Evolutionary conservation across 164 flowering plant species (phyloP).

Genomic region (Annona cherimola): DNA sequence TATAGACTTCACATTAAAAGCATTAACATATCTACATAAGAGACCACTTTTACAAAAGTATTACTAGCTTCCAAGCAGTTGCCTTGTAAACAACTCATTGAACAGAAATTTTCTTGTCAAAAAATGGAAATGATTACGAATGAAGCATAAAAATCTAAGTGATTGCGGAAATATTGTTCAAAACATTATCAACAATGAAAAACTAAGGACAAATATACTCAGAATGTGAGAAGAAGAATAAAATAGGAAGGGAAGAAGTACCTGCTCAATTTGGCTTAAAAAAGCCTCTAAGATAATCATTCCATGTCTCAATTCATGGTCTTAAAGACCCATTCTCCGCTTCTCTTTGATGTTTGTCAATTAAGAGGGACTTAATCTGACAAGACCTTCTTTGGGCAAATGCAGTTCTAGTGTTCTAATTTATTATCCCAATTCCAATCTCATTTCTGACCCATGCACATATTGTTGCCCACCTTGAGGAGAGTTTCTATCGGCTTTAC

Average conservation of each 20-base stretch:
- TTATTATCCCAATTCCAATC: too few relatives aligned
- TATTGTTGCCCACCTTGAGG: too few relatives aligned
- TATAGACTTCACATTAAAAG: neutral
- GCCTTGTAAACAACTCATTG: neutral
- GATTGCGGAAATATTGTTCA: too few relatives aligned
- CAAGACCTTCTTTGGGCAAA: neutral
- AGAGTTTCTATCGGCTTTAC: too few relatives aligned
- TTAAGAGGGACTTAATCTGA: slow-evolving; percentile 37
- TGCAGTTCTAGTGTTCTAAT: too few relatives aligned
- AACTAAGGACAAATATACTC: neutral
- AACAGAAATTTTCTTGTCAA: neutral
- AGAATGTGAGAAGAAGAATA: neutral
- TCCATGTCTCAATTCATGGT: slow-evolving; percentile 41
- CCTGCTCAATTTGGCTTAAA: slow-evolving; percentile 51
- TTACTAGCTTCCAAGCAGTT: neutral
- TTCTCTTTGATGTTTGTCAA: slow-evolving; percentile 37
- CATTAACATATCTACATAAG: too few relatives aligned
- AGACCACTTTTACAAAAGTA: neutral
- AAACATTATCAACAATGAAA: too few relatives aligned
- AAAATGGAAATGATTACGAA: too few relatives aligned
- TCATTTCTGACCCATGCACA: too few relatives aligned
- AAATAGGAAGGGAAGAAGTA: slow-evolving; percentile 7
- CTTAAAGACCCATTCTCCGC: slow-evolving; percentile 27
- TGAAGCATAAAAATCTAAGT: neutral
- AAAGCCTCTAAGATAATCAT: slow-evolving; percentile 56